These are phyloP conservation scores for Paramecium sonneborni DNA, from an alignment of 73 alveolate genomes.

Conservation along the genomic window DNA sequence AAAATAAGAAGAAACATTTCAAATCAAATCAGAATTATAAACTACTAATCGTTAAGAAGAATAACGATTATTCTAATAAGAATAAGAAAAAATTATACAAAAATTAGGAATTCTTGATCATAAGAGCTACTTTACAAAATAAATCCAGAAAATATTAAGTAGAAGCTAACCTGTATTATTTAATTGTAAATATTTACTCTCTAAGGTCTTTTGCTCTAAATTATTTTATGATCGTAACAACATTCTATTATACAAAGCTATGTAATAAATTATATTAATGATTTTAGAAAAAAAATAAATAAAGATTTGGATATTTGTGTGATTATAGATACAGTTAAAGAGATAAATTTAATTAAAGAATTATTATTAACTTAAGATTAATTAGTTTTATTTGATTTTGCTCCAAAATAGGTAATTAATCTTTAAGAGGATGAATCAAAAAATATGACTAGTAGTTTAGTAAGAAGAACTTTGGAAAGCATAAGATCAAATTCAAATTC, in stretches of 20 bases:
- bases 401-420: background rate
- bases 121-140: background rate
- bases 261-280: background rate
- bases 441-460: no score
- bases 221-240: background rate
- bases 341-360: background rate
- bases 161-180: slow-evolving; percentile 27
- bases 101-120: background rate
- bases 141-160: background rate
- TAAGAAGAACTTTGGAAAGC: background rate
- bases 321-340: background rate
- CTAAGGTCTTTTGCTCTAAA: background rate
- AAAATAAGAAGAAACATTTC: background rate
- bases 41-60: background rate
- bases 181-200: background rate
- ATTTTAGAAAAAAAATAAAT: background rate
- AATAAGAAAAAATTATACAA: background rate
- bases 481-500: no score
- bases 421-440: background rate
- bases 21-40: background rate
- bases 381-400: background rate
- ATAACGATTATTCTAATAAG: background rate
- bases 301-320: background rate
- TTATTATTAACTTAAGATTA: background rate
- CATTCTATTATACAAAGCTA: background rate